Evolutionary conservation across 106 monocot species (phyloP), one percentile per base, ranked within the genome.

Genomic region (Chionographis japonica): DNA sequence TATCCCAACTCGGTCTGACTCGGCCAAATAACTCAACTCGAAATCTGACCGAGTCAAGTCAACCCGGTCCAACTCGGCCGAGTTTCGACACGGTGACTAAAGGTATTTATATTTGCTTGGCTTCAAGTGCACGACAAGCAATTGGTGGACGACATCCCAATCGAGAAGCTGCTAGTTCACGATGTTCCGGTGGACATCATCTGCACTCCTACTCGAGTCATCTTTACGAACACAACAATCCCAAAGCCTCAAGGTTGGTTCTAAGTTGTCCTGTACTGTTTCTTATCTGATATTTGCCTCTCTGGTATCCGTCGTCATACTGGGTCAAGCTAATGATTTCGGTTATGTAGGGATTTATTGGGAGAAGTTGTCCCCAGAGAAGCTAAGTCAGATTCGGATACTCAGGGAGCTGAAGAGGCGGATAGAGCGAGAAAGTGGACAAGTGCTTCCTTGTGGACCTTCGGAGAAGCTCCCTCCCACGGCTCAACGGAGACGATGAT

Each of bases 361-460:
- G 94, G 91, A 95, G 54, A 95, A 88, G 63, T 64, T 95, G 18
- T 95, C 91, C 14, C 94, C 91, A 14, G 91, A 95, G 61, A 95
- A 95, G 41, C 78, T 94, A 12, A 75, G 79, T 5, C 90, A 94
- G 55, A 88, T 94, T 65, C 79, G 85, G 49, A 77, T 94, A 57
- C 79, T 94, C 2, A 83, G 85, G 72, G 91, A 95, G 63, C 60
- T 95, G 40, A 95, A 95, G 58, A 68, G 20, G 58, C 70, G 75
- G 11, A 91, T 95, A 67, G 91, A 95, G 77, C 73, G 40, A 55
- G 88, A 91, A 61, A 88, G 83, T 8, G 88, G 88, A 0, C 74
- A 76, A 42, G 16, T 41, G 14, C 90, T 95, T 58, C 94, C 94
- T 56, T 77, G 42, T 58, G 94, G 83, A 50, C 85, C 91, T 75